These are phyloP conservation scores for Eucalyptus albens DNA, from an alignment of 345 rosid genomes.

Conservation along the genomic window DNA sequence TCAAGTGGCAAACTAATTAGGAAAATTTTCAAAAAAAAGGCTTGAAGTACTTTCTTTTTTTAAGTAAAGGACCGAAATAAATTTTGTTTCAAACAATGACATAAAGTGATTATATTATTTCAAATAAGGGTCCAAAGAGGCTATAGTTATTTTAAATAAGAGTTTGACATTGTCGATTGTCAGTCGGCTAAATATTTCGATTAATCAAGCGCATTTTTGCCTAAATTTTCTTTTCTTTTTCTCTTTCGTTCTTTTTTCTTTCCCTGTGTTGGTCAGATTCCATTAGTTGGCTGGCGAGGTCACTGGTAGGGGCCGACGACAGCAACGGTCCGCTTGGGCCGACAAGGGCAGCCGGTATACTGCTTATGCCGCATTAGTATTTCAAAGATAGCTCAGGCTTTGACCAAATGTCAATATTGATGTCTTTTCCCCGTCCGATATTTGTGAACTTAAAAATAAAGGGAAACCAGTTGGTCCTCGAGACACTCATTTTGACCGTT, in stretches of 20 bases:
- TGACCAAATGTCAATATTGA: not conserved
- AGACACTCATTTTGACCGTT: not conserved
- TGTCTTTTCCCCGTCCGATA: not conserved
- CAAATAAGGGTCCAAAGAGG: rapidly evolving
- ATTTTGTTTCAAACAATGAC: too few species aligned
- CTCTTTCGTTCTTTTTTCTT: too few species aligned
- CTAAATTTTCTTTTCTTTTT: too few species aligned
- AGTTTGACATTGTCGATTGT: rapidly evolving
- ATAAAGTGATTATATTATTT: too few species aligned
- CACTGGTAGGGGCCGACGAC: too few species aligned
- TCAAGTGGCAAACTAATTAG: not conserved
- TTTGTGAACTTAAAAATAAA: not conserved
- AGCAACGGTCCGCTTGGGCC: too few species aligned
- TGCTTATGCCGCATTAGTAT: too few species aligned
- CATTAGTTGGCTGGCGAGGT: too few species aligned
- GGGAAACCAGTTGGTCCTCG: not conserved
- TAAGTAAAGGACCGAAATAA: too few species aligned
- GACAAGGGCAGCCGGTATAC: rapidly evolving
- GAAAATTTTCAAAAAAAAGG: too few species aligned
- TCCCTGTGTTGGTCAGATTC: too few species aligned
- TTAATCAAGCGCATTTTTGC: rapidly evolving
- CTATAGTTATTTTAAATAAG: rapidly evolving
- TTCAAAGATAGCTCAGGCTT: not conserved
- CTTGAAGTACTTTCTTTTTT: too few species aligned
- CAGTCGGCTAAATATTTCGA: rapidly evolving